Base-by-base conservation (phyloP, 2,329 filamentous ascomycete species). In the Cadophora gregata region DNA sequence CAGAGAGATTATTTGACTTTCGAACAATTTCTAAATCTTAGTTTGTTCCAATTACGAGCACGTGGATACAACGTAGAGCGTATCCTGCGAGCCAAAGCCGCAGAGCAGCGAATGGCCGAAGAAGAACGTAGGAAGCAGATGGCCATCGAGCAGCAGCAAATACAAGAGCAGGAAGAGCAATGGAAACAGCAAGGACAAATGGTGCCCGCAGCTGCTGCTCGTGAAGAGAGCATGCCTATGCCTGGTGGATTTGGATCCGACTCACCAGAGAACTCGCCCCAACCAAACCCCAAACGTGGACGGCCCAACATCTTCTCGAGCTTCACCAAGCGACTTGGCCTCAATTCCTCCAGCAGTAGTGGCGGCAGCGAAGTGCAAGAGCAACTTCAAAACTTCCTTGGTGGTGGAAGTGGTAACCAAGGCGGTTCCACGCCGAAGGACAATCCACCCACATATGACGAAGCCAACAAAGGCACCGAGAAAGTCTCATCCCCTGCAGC, bases 41-140 rank as follows among this genome's bases (percentile, higher is more conserved):
- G 95, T 72, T 83, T 99, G 27, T 86, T 91, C 56, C 90, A 94
- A 61, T 81, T 99, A 48, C 90, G 93, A 73, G 88, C 89, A 67
- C 93, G 96, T 70, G 96, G 96, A 1, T 98, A 97, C 82, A 98
- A 99, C 72, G 96, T 99, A 47, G 93, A 97, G 75, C 90, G 96
- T 59, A 98, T 99, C 69, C 84, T 99, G 25, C 88, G 93, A 45
- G 90, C 90, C 63, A 96, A 96, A 80, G 93, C 91, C 24, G 92
- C 92, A 2, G 93, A 98, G 78, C 92, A 93, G 6, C 88, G 92
- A 62, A 89, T 98, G 70, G 93, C 93, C 0, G 94, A 97, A 75
- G 91, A 92, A 73, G 89, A 93, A 77, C 86, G 92, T 59, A 89
- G 90, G 74, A 90, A 90, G 74, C 88, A 91, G 42, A 78, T 93